Conservation (phyloP, 805 yeast species). For the Schwanniomyces vanrijiae region DNA sequence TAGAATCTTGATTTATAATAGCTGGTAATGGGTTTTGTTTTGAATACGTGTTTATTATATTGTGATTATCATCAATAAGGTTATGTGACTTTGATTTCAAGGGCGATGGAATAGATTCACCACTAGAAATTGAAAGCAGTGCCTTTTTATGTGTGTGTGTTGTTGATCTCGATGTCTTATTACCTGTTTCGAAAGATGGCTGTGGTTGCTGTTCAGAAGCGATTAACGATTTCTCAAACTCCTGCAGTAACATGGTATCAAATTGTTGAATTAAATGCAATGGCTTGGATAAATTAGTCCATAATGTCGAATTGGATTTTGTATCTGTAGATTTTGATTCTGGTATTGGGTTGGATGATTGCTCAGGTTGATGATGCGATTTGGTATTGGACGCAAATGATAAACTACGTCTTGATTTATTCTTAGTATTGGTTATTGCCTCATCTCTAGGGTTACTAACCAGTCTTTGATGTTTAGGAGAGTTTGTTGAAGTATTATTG, state of each 20-base stretch:
- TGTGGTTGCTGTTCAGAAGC: conserved; percentile 2
- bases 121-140: conserved; percentile 25
- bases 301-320: conserved; percentile 20
- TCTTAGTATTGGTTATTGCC: conserved; percentile 31
- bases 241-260: conserved; percentile 65
- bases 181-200: background rate
- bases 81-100: conserved; percentile 19
- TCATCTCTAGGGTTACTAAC: conserved; percentile 26
- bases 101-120: conserved; percentile 24
- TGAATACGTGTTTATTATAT: background rate
- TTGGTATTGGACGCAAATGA: conserved; percentile 8
- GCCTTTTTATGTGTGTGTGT: conserved; percentile 15
- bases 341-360: background rate
- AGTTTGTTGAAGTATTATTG: background rate
- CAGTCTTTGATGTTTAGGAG: conserved; percentile 15
- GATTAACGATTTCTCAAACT: conserved; percentile 52
- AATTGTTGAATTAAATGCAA: conserved; percentile 63
- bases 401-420: conserved; percentile 17
- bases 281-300: conserved; percentile 49
- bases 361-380: background rate
- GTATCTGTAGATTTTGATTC: background rate
- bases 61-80: conserved; percentile 2
- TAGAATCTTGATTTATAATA: background rate
- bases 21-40: background rate
- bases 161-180: too few species aligned